phyloP scores from a whole-genome alignment of 148 eudicot genomes.

The Camellia lanceoleosa region DNA sequence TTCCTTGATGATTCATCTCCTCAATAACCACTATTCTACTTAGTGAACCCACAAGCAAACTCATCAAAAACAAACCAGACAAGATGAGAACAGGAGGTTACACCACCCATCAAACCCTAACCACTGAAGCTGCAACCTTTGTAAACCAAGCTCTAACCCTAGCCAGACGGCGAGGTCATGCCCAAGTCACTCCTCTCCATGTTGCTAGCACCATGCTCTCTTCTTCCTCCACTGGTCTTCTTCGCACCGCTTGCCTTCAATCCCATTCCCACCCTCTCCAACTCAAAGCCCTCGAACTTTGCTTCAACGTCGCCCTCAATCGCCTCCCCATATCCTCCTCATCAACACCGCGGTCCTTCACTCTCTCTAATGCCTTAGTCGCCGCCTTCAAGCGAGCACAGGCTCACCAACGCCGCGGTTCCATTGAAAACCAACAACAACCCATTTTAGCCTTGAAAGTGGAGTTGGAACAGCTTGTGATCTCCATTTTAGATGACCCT shows the following conservation, averaged over 20 bases:
- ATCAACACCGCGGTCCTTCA: constrained; percentile 44
- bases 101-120: constrained; percentile 66
- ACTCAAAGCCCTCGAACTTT: constrained; percentile 39
- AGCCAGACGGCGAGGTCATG: constrained; percentile 76
- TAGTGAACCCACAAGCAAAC: not conserved
- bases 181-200: constrained; percentile 89
- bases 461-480: constrained; percentile 71
- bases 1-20: not conserved
- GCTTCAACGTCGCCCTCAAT: constrained; percentile 40
- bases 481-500: constrained; percentile 86
- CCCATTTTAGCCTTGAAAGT: constrained; percentile 74
- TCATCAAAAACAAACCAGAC: not conserved
- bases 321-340: constrained; percentile 52
- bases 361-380: constrained; percentile 56
- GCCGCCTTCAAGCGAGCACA: constrained; percentile 88
- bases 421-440: constrained; percentile 76
- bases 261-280: constrained; percentile 49
- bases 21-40: not conserved
- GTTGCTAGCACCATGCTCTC: constrained; percentile 79
- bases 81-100: constrained; percentile 75
- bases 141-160: constrained; percentile 80
- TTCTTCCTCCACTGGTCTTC: constrained; percentile 52
- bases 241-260: constrained; percentile 51
- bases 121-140: constrained; percentile 54
- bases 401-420: constrained; percentile 88